Percentiles rank a stretch among this genome's conserved stretches.
Evolutionary conservation across 1,284 basidiomycete genomes (phyloP).

Genomic region (Exobasidium rhododendri): DNA sequence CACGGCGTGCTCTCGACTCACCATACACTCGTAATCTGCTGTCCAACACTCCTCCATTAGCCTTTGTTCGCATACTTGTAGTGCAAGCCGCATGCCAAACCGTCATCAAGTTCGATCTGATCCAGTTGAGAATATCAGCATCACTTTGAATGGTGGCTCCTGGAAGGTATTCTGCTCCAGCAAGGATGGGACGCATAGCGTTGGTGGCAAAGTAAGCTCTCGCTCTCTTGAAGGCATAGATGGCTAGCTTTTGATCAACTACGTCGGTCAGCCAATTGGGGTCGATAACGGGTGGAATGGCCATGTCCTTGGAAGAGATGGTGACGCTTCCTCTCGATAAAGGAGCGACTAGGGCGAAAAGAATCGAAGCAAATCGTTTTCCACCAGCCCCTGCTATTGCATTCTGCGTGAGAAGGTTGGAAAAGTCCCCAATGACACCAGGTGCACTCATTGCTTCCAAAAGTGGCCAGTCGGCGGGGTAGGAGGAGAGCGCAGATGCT

Average conservation of each 20-base stretch:
- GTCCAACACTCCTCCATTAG: conserved; percentile 58
- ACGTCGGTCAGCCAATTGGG: conserved; percentile 45
- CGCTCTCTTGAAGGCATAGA: conserved; percentile 25
- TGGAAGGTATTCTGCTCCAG: conserved; percentile 57
- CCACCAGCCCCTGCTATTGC: conserved; percentile 21
- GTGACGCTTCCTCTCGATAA: conserved; percentile 54
- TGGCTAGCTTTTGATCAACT: conserved; percentile 53
- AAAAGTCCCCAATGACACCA: conserved; percentile 36
- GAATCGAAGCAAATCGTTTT: conserved; percentile 24
- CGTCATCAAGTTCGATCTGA: conserved; percentile 55
- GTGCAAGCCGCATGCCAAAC: conserved; percentile 56
- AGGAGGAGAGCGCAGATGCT: conserved; percentile 21
- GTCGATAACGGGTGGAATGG: conserved; percentile 58
- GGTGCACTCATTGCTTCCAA: conserved; percentile 38
- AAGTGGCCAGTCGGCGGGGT: conserved; percentile 34
- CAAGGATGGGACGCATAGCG: conserved; percentile 53
- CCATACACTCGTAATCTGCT: conserved; percentile 60
- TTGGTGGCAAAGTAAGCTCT: conserved; percentile 47
- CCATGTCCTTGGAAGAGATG: conserved; percentile 54
- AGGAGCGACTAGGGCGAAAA: conserved; percentile 39
- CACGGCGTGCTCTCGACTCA: neutral
- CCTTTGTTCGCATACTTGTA: conserved; percentile 53
- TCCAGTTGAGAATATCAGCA: conserved; percentile 56
- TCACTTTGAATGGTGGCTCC: conserved; percentile 51
- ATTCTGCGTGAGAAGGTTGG: conserved; percentile 27